These are phyloP conservation scores for Davidsoniella australis DNA, from an alignment of 2,329 filamentous ascomycete genomes.

Conservation along the genomic window DNA sequence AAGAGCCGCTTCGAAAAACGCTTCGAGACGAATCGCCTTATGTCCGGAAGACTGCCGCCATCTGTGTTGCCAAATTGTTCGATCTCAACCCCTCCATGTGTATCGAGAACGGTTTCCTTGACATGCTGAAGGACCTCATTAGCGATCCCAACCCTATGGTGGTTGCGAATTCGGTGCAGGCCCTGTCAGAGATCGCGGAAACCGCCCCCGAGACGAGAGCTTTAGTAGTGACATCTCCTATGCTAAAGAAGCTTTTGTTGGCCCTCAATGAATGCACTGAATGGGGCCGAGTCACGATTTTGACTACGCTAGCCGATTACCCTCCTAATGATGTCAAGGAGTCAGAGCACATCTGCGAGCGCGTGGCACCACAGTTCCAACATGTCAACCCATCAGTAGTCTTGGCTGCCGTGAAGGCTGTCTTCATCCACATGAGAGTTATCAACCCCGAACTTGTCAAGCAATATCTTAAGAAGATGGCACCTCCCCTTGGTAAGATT, in stretches of 20 bases:
- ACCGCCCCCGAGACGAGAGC: constrained; percentile 80
- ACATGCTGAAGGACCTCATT: constrained; percentile 86
- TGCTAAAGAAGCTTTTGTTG: constrained; percentile 88
- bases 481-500: constrained; percentile 67
- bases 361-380: constrained; percentile 91
- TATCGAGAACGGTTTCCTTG: constrained; percentile 90
- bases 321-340: constrained; percentile 78
- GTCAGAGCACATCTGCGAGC: constrained; percentile 93
- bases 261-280: constrained; percentile 96
- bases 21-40: constrained; percentile 94
- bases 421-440: constrained; percentile 88
- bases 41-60: constrained; percentile 92
- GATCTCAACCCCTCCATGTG: constrained; percentile 86
- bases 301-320: constrained; percentile 81
- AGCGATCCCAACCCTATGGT: constrained; percentile 98
- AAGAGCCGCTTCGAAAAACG: constrained; percentile 90
- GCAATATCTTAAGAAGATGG: constrained; percentile 96
- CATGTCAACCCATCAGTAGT: constrained; percentile 97
- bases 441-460: constrained; percentile 62
- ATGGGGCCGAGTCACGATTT: constrained; percentile 89
- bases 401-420: constrained; percentile 89
- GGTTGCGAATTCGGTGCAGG: constrained; percentile 91
- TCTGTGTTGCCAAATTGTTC: constrained; percentile 95
- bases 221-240: constrained; percentile 63
- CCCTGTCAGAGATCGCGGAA: constrained; percentile 79